A percentile compares a stretch with the other conserved stretches of the same genome.
These are phyloP conservation scores for Entomophthora muscae DNA, from an alignment of 371 early-diverging fungal genomes.

Conservation along the genomic window DNA sequence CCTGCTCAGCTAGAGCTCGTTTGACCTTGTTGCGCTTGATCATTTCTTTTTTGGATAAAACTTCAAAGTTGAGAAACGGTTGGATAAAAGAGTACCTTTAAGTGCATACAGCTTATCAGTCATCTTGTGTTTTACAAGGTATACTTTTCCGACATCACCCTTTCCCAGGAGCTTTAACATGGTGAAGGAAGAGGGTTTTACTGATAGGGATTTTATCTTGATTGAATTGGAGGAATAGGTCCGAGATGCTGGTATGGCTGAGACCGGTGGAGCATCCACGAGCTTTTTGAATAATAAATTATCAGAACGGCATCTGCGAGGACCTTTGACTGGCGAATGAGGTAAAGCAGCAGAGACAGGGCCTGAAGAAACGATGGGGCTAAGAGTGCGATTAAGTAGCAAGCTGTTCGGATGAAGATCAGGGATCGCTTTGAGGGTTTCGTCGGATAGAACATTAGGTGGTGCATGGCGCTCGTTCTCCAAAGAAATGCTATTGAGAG, in stretches of 20 bases:
- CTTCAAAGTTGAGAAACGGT: slow-evolving; percentile 17
- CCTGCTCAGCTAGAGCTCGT: slow-evolving; percentile 85
- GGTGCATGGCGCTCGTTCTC: neutral
- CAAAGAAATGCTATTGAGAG: neutral
- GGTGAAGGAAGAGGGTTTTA: slow-evolving; percentile 64
- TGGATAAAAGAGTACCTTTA: slow-evolving; percentile 46
- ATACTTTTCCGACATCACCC: slow-evolving; percentile 94
- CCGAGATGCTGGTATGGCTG: slow-evolving; percentile 13
- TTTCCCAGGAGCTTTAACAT: slow-evolving; percentile 78
- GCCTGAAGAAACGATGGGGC: neutral
- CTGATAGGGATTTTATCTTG: slow-evolving; percentile 53
- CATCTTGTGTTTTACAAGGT: slow-evolving; percentile 76
- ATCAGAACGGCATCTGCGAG: slow-evolving; percentile 9
- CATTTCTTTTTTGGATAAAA: slow-evolving; percentile 87
- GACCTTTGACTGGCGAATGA: slow-evolving; percentile 5
- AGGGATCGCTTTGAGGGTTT: neutral
- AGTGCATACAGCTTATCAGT: slow-evolving; percentile 75
- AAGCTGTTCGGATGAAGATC: neutral
- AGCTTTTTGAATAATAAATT: slow-evolving; percentile 9
- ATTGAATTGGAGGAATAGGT: slow-evolving; percentile 67
- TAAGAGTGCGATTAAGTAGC: neutral
- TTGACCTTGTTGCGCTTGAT: slow-evolving; percentile 89
- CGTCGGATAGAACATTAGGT: neutral
- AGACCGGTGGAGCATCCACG: slow-evolving; percentile 13
- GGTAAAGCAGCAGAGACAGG: neutral